Percentiles rank a stretch among this genome's conserved stretches.
phyloP scores from a whole-genome alignment of 257 asterid genomes.

The Parsonsia alboflavescens region DNA sequence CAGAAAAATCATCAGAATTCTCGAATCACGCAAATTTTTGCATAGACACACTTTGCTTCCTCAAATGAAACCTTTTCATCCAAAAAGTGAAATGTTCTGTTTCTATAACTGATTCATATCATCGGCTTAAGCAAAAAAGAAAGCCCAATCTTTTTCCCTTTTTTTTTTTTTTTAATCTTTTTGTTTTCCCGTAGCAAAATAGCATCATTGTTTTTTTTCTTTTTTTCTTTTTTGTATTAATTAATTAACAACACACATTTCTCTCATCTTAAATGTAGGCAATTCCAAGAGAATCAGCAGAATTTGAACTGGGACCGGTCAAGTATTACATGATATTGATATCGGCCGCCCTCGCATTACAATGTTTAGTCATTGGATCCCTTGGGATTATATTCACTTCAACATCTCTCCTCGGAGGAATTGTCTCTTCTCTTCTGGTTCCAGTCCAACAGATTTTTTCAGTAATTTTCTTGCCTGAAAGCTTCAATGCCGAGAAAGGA shows the following conservation, averaged over 20 bases:
- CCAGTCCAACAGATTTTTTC: conserved; percentile 31
- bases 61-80: not conserved
- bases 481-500: conserved; percentile 27
- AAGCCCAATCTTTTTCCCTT: no score
- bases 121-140: not conserved
- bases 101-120: not conserved
- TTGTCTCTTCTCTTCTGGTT: conserved; percentile 28
- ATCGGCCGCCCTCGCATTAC: conserved; percentile 25
- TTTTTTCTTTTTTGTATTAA: not conserved
- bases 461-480: conserved; percentile 29
- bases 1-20: not conserved
- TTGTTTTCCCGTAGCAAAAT: not conserved
- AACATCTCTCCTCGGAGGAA: conserved; percentile 27
- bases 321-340: conserved; percentile 28
- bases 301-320: conserved; percentile 21
- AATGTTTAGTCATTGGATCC: conserved; percentile 21
- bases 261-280: conserved; percentile 14
- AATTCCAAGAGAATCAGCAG: conserved; percentile 29
- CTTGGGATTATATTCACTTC: conserved; percentile 29
- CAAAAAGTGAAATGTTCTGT: not conserved
- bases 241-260: not conserved
- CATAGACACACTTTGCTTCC: not conserved
- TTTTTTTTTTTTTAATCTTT: no score
- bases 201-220: no score
- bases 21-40: not conserved